Base-by-base conservation (phyloP, 345 rosid genomes). In the Pistacia vera region DNA sequence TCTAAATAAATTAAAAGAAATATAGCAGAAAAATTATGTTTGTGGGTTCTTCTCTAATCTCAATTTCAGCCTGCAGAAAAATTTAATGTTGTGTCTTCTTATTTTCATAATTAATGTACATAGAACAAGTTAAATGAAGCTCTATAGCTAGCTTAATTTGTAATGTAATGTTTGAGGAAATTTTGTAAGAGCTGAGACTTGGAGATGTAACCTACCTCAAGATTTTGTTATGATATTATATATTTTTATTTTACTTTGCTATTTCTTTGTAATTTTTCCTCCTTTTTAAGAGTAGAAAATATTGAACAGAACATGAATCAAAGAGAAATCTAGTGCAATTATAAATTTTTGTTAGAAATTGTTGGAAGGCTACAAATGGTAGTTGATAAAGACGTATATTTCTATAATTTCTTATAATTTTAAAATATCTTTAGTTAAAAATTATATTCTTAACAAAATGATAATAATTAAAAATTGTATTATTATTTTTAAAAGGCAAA, bases 181-280 rank as follows among this genome's bases (percentile, higher is more conserved):
- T 72, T 72, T 72, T 72, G 28, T 10, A 60, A 72, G 58, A 60
- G 67, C 75, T 46, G 63, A 70, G 57, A 17, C 25, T 69, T 51
- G 51, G 57, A 66, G 10, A 68, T 58, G 55, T 41, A 41, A 8
- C 38, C 25, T 66, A 11, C 20, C 57, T 54, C 18, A 5, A 54
- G 57, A 54, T 54, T 54, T 54, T 54, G 57, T 54, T 41, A 41
- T 41, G 46, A 41, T 41, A 41, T 41, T 41, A 12, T 61, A 0
- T 28, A 13, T 12, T 12, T 30, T 10, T 61, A 38, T 30, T 16
- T 33, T 62, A 14, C 18, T 52, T 3, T 49, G 11, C 54, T 49
- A 49, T 49, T 9, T 13, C 2, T 9, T 49, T 49, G 11, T 13
- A 49, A 13, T 49, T 46, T 46, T 46, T 46, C 8, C 11, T 4